These are phyloP conservation scores for Litsea cubeba DNA, from an alignment of 164 flowering plant genomes.

Conservation along the genomic window DNA sequence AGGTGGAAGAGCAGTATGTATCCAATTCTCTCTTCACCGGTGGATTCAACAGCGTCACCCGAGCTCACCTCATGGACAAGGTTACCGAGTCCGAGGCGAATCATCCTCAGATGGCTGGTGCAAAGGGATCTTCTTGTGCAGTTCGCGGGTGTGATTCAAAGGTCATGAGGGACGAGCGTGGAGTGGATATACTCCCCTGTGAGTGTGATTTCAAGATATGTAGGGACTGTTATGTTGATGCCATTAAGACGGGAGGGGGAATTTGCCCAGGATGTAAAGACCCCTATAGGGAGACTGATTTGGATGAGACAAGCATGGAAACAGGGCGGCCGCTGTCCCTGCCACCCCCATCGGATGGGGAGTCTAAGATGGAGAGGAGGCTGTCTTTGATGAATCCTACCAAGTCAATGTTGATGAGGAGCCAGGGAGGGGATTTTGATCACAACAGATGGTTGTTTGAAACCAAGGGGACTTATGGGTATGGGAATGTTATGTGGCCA, in stretches of 20 bases:
- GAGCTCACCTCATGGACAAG: constrained; percentile 69
- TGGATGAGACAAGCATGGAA: constrained; percentile 30
- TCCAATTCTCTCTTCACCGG: constrained; percentile 63
- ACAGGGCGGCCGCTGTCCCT: constrained; percentile 24
- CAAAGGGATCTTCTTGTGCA: constrained; percentile 53
- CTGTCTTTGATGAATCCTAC: constrained; percentile 53
- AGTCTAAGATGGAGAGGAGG: constrained; percentile 52
- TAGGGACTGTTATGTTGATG: constrained; percentile 54
- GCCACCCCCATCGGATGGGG: constrained; percentile 20
- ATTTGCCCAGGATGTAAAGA: constrained; percentile 62
- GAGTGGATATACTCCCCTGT: constrained; percentile 58
- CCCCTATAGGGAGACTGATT: constrained; percentile 36
- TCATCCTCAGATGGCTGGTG: constrained; percentile 76
- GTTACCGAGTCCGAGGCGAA: constrained; percentile 52
- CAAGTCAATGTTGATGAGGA: constrained; percentile 42
- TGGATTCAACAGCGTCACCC: constrained; percentile 53
- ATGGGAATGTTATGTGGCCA: constrained; percentile 80
- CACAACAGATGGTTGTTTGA: constrained; percentile 69
- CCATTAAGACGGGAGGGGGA: constrained; percentile 40
- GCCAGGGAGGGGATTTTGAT: constrained; percentile 72
- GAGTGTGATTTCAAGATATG: constrained; percentile 61
- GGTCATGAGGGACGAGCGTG: constrained; percentile 59
- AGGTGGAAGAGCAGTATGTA: constrained; percentile 68
- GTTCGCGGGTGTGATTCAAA: constrained; percentile 52
- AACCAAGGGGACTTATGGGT: constrained; percentile 67